Percentiles rank a stretch among this genome's conserved stretches.
phyloP scores from a whole-genome alignment of 257 asterid genomes.

The Penstemon davidsonii region DNA sequence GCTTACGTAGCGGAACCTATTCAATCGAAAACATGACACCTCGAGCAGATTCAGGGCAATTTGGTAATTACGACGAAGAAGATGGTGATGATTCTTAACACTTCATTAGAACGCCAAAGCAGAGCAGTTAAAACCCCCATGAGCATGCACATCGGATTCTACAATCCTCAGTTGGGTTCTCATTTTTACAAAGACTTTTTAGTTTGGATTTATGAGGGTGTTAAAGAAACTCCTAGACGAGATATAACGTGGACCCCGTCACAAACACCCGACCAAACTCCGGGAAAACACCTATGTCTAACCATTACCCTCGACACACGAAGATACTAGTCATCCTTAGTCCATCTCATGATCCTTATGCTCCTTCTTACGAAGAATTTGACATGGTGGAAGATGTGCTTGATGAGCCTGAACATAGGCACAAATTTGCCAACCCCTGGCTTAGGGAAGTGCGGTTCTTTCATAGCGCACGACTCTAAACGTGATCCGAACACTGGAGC shows the following conservation, averaged over 20 bases:
- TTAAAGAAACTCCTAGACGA: constrained; percentile 69
- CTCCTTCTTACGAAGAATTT: constrained; percentile 48
- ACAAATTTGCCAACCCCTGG: constrained; percentile 81
- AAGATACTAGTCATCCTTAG: constrained; percentile 42
- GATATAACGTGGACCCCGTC: constrained; percentile 88
- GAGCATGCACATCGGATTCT: constrained; percentile 47
- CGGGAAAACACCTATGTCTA: constrained; percentile 37
- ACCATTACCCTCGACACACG: constrained; percentile 33
- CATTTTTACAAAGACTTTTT: constrained; percentile 84
- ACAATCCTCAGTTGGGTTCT: constrained; percentile 69
- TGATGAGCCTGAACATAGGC: constrained; percentile 63
- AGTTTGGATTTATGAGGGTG: constrained; percentile 73
- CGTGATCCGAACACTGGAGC: constrained; percentile 79
- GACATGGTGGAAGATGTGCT: constrained; percentile 55
- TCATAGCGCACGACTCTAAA: constrained; percentile 78
- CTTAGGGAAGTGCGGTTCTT: constrained; percentile 72
- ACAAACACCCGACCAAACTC: constrained; percentile 52
- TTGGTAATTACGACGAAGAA: constrained; percentile 33
- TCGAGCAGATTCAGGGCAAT: constrained; percentile 35
- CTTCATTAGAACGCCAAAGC: constrained; percentile 60
- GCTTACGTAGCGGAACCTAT: constrained; percentile 55
- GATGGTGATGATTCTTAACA: constrained; percentile 57
- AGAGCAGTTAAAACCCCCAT: constrained; percentile 46
- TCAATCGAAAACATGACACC: constrained; percentile 45
- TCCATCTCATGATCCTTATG: constrained; percentile 36